phyloP scores from a whole-genome alignment of 83 land plant genomes.

The Picea mariana region DNA sequence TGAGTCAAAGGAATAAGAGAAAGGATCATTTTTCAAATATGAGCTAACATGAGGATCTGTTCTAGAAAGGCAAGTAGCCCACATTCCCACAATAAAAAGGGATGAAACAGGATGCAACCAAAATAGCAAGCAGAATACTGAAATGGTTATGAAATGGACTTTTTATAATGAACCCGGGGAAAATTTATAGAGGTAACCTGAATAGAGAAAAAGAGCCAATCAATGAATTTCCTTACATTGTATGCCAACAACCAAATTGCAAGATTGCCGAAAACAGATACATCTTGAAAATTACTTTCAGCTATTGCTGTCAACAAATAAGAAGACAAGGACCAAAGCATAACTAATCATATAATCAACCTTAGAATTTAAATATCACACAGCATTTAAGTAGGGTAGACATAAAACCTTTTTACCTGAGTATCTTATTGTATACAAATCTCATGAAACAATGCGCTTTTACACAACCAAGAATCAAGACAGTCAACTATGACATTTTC shows the following conservation, averaged over 20 bases:
- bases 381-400: background rate
- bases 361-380: background rate
- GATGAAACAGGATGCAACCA: background rate
- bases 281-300: background rate
- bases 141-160: too few species aligned
- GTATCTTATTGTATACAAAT: background rate
- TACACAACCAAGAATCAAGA: background rate
- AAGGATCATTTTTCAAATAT: background rate
- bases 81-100: background rate
- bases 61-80: background rate
- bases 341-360: background rate
- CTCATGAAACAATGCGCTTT: background rate
- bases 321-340: background rate
- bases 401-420: background rate
- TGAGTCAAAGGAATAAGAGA: background rate
- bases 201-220: background rate
- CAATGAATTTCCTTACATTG: background rate
- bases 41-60: background rate
- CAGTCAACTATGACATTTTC: constrained; percentile 1
- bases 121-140: background rate
- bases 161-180: background rate
- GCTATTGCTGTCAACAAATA: background rate
- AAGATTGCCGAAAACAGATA: background rate
- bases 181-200: constrained; percentile 2
- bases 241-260: background rate